A percentile compares a stretch with the other conserved stretches of the same genome.
These are phyloP conservation scores for Rhizophlyctis rosea DNA, from an alignment of 192 early-diverging fungal genomes.

Conservation along the genomic window DNA sequence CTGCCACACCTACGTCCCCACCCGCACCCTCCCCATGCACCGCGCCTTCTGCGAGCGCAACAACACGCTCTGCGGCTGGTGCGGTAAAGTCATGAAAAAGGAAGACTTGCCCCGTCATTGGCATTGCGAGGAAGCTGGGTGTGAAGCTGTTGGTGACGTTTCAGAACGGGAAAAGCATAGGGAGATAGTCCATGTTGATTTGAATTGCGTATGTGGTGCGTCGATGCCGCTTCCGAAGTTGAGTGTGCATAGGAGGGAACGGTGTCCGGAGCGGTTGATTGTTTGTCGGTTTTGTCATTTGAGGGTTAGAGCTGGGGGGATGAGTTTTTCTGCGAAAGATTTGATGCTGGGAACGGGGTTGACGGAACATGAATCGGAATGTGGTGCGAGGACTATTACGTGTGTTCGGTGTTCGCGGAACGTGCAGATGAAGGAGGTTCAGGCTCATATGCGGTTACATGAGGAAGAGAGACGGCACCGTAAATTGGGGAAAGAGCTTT, in stretches of 20 bases:
- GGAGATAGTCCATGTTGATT: constrained; percentile 55
- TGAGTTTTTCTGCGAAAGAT: constrained; percentile 56
- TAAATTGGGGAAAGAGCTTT: constrained; percentile 49
- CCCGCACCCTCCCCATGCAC: constrained; percentile 63
- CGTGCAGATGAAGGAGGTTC: constrained; percentile 78
- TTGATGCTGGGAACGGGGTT: constrained; percentile 49
- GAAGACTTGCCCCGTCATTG: constrained; percentile 67
- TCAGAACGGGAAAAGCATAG: constrained; percentile 66
- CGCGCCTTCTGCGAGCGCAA: constrained; percentile 77
- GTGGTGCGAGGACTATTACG: constrained; percentile 78
- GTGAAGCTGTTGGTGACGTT: constrained; percentile 50
- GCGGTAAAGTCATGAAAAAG: constrained; percentile 66
- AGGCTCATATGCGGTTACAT: constrained; percentile 69
- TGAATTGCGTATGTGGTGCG: constrained; percentile 60
- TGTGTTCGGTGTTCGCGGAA: constrained; percentile 73
- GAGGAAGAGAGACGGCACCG: constrained; percentile 60
- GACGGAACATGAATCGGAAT: constrained; percentile 74
- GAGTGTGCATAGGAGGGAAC: constrained; percentile 63
- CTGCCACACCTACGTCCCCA: constrained; percentile 67
- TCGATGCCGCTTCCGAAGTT: constrained; percentile 43
- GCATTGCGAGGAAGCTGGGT: constrained; percentile 82
- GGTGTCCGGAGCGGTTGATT: constrained; percentile 71
- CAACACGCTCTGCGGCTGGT: constrained; percentile 65
- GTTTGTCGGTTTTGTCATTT: constrained; percentile 83
- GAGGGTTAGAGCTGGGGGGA: constrained; percentile 59